These are phyloP conservation scores for Laetiporus sulphureus DNA, from an alignment of 1,284 basidiomycete species.

Conservation along the genomic window DNA sequence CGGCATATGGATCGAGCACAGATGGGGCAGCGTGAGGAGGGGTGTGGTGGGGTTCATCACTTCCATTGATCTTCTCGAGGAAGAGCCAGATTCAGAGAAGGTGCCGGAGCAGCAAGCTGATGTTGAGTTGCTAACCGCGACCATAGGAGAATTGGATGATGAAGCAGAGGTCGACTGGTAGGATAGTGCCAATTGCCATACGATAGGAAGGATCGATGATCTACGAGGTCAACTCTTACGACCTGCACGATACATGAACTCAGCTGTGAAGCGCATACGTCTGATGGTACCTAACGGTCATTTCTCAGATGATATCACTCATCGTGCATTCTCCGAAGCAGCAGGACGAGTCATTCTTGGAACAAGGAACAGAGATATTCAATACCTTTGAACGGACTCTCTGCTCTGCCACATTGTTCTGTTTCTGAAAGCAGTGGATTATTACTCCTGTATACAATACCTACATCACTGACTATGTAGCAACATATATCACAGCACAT, in stretches of 20 bases:
- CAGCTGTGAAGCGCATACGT: background rate
- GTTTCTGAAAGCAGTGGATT: too few relatives aligned
- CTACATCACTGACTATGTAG: too few relatives aligned
- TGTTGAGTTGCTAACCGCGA: background rate
- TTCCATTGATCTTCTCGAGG: background rate
- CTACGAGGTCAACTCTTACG: constrained; percentile 37
- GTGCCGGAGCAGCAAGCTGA: background rate
- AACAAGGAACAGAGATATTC: constrained; percentile 34
- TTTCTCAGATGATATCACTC: constrained; percentile 37
- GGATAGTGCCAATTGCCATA: constrained; percentile 1
- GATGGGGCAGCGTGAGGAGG: constrained; percentile 30
- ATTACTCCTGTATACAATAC: too few relatives aligned
- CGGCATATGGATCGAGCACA: constrained; percentile 45
- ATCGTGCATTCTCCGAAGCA: constrained; percentile 41
- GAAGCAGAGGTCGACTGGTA: constrained; percentile 1
- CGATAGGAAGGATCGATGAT: constrained; percentile 30
- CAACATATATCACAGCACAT: too few relatives aligned
- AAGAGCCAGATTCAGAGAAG: background rate
- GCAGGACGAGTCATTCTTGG: constrained; percentile 39
- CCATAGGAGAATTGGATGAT: background rate
- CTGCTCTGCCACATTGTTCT: too few relatives aligned
- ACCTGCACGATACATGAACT: constrained; percentile 36
- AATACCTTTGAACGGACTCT: constrained; percentile 5
- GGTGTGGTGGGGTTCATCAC: constrained; percentile 31
- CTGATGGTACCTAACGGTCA: background rate